These are phyloP conservation scores for Xanthoconium stramineum DNA, from an alignment of 768 basidiomycete species.

Conservation along the genomic window DNA sequence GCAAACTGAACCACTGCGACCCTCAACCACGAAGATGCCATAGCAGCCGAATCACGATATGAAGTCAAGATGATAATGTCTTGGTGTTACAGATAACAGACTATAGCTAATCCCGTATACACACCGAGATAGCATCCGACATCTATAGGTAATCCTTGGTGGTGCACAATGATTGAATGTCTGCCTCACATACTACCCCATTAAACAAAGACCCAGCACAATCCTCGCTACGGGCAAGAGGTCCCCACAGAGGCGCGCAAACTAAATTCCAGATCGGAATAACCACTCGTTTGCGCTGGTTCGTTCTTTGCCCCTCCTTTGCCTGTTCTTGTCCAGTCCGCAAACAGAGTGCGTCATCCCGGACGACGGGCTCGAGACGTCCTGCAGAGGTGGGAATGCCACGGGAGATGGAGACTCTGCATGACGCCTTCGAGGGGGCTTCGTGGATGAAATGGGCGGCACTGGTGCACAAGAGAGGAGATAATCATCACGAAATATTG, in stretches of 20 bases:
- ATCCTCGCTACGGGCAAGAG: constrained; percentile 68
- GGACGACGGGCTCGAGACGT: background rate
- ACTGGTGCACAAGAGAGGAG: too few species aligned
- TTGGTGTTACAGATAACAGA: too few species aligned
- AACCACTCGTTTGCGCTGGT: constrained; percentile 50
- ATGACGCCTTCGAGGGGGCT: constrained; percentile 6
- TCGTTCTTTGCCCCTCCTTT: constrained; percentile 19
- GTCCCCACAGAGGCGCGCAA: constrained; percentile 73
- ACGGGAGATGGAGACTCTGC: constrained; percentile 6
- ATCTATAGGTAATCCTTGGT: too few species aligned
- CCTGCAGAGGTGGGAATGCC: constrained; percentile 9
- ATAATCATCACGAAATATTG: background rate
- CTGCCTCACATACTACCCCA: constrained; percentile 83
- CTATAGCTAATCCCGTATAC: too few species aligned
- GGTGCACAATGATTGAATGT: constrained; percentile 37
- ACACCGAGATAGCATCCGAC: too few species aligned
- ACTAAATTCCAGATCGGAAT: constrained; percentile 8
- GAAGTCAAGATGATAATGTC: too few species aligned
- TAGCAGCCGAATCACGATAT: background rate
- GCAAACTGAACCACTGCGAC: constrained; percentile 52
- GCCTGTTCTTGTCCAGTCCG: constrained; percentile 4
- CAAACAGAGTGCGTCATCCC: constrained; percentile 16
- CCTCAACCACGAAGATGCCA: constrained; percentile 27
- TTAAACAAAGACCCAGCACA: constrained; percentile 52
- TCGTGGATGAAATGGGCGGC: too few species aligned